Conservation (phyloP, 768 basidiomycete genomes). For the Mycena polygramma region DNA sequence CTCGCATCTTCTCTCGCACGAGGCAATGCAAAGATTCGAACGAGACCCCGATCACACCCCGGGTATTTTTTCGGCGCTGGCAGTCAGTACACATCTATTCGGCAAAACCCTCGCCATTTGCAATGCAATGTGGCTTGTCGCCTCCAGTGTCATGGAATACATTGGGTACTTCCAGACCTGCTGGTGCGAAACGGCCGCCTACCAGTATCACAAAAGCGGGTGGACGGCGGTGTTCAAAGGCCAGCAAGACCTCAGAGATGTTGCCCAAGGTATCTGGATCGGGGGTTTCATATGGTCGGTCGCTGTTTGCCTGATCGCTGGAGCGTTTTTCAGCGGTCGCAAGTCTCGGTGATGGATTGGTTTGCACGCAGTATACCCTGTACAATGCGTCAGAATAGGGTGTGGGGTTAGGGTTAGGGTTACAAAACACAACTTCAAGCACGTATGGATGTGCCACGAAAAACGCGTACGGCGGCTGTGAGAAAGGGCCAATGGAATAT, state of each 20-base stretch:
- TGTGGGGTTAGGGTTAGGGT: too few relatives aligned
- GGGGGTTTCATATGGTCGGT: conserved; percentile 24
- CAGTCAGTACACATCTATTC: conserved; percentile 11
- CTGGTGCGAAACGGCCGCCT: conserved; percentile 34
- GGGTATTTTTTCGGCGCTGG: conserved; percentile 4
- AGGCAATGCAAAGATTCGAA: conserved; percentile 23
- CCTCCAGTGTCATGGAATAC: conserved; percentile 30
- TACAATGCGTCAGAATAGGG: not conserved
- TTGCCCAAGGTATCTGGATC: conserved; percentile 16
- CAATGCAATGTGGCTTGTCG: conserved; percentile 36
- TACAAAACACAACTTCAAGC: too few relatives aligned
- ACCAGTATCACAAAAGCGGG: conserved; percentile 6
- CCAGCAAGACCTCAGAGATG: not conserved
- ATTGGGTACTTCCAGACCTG: conserved; percentile 34
- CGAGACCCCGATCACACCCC: not conserved
- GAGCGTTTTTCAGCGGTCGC: conserved; percentile 11
- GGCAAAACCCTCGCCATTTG: conserved; percentile 32
- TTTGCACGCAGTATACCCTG: not conserved
- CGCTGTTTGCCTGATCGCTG: conserved; percentile 13
- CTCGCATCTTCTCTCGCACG: conserved; percentile 41
- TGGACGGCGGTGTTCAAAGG: conserved; percentile 29
- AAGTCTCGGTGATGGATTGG: not conserved
- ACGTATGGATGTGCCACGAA: too few relatives aligned
- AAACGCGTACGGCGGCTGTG: too few relatives aligned
- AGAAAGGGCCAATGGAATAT: too few relatives aligned